Base-by-base conservation (phyloP, 805 yeast species). In the Candida taoyuanica region DNA sequence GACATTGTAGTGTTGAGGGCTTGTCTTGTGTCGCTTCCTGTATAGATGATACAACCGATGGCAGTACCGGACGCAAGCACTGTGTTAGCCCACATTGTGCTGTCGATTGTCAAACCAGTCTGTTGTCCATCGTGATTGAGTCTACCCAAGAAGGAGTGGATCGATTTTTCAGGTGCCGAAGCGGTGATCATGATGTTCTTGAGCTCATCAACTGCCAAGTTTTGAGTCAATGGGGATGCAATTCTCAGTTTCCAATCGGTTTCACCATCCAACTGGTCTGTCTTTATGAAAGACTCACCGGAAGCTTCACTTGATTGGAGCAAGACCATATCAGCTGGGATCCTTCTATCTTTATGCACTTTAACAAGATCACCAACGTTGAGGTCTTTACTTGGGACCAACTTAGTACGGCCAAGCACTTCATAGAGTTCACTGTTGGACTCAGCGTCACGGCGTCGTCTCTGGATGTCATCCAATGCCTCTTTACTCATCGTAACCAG, bases 191-290 rank as follows among this genome's bases (percentile, higher is more conserved):
- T 67, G 31, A 78, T 70, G 40, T 74, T 71, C 23, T 68, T 67
- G 35, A 84, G 56, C 33, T 74, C 76, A 34, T 67, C 65, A n/a
- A 72, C 63, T 11, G 74, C 60, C 30, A 76, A 49, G 25, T 60
- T 60, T 56, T 91, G 98, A 1, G 96, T 85, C 20, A 78, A 53
- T 11, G 79, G 71, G 33, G 81, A 73, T 0, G 96, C 93, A 27
- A 85, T 64, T 52, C 98, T 70, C 39, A 93, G 68, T 59, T 93
- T 93, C 99, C 99, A 93, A 64, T 93, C 99, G 5, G 99, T 93
- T 61, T 93, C 99, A 56, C 99, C 99, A 61, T 93, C 99, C 35
- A 93, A 68, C 63, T 93, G 99, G 65, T 93, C 99, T 1, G 99
- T 93, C 53, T 95, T 85, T 47, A 93, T 85, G 53, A 94, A 93